These are phyloP conservation scores for Xylogone sp. DNA, from an alignment of 2,329 filamentous ascomycete species.

Conservation along the genomic window DNA sequence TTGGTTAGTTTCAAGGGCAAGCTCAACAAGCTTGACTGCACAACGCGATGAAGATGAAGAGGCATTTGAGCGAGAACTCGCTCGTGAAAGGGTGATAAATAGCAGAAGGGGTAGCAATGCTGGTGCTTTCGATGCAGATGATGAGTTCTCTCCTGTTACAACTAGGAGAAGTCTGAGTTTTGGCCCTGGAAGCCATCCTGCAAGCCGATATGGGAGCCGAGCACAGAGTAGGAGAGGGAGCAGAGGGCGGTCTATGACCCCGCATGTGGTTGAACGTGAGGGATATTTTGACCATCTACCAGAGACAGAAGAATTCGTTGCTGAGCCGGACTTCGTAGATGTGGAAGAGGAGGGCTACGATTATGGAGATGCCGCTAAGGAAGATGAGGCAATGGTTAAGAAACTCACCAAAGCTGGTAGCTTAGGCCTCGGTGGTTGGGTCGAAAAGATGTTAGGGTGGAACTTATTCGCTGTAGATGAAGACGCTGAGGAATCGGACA, in stretches of 20 bases:
- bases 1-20: conserved; percentile 63
- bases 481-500: conserved; percentile 48
- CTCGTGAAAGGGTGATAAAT: conserved; percentile 44
- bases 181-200: conserved; percentile 41
- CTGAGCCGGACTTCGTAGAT: conserved; percentile 60
- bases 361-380: conserved; percentile 45
- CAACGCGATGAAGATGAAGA: conserved; percentile 49
- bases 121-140: conserved; percentile 27
- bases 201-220: conserved; percentile 44
- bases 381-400: conserved; percentile 57
- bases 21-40: conserved; percentile 57
- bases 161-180: conserved; percentile 25
- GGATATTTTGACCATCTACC: conserved; percentile 37
- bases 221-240: conserved; percentile 27
- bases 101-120: conserved; percentile 32
- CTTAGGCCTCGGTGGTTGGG: conserved; percentile 52
- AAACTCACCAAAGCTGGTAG: conserved; percentile 52
- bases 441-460: conserved; percentile 56
- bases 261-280: conserved; percentile 40
- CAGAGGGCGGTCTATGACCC: conserved; percentile 28
- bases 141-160: conserved; percentile 30
- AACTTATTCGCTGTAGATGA: conserved; percentile 60
- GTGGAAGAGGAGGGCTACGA: conserved; percentile 50
- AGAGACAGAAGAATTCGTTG: conserved; percentile 32
- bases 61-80: conserved; percentile 47